Conservation (phyloP, 805 yeast species). For the Crinitomyces ghanaensis region DNA sequence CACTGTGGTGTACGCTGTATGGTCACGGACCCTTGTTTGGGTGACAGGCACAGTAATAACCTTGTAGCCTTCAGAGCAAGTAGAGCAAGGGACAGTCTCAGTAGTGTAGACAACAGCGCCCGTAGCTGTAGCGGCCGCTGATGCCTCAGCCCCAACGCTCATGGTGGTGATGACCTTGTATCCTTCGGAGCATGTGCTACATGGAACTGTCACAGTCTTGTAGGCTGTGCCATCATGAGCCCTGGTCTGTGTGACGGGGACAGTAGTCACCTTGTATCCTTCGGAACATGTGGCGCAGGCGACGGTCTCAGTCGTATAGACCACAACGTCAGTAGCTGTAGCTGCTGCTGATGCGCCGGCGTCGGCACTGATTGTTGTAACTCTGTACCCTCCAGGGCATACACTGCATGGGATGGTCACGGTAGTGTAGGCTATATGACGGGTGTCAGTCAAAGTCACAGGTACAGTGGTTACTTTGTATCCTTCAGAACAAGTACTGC, state of each 20-base stretch:
- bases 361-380: constrained; percentile 1
- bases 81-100: constrained; percentile 6
- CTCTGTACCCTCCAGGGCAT: background rate
- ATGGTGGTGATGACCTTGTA: background rate
- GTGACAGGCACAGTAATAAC: background rate
- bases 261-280: background rate
- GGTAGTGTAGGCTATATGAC: constrained; percentile 1
- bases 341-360: constrained; percentile 1
- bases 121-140: background rate
- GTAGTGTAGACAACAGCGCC: constrained; percentile 5
- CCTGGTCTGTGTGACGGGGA: background rate
- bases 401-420: constrained; percentile 9
- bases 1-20: background rate
- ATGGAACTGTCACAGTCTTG: background rate
- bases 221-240: background rate
- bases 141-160: too few species aligned
- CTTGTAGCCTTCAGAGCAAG: background rate
- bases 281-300: background rate
- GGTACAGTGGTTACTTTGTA: background rate
- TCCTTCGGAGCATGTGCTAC: background rate
- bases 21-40: background rate
- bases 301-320: constrained; percentile 9
- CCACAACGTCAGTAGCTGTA: background rate
- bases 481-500: background rate
- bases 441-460: background rate